A percentile compares a stretch with the other conserved stretches of the same genome.
Evolutionary conservation across 2,329 filamentous ascomycete genomes (phyloP).

Genomic region (Monosporascus sp.): DNA sequence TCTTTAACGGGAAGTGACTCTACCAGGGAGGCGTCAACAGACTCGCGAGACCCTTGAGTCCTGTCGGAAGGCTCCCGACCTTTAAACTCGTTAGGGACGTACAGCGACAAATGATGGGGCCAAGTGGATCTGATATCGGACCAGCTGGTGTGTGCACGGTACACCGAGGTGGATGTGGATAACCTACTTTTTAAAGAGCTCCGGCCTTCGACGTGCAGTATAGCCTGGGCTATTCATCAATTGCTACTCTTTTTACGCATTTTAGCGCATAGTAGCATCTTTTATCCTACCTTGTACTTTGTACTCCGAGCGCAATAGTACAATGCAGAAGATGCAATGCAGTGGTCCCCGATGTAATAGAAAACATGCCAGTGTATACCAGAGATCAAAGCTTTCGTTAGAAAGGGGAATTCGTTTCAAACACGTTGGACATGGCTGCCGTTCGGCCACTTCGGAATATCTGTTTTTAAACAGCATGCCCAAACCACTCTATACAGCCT

Average conservation of each 20-base stretch:
- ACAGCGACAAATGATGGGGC: not conserved
- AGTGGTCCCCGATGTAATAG: not conserved
- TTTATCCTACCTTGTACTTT: too few relatives aligned
- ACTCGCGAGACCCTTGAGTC: not conserved
- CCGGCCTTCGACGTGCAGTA: not conserved
- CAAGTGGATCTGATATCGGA: not conserved
- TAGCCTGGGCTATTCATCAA: too few relatives aligned
- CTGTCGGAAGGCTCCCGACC: not conserved
- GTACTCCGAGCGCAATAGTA: too few relatives aligned
- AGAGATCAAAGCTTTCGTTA: not conserved
- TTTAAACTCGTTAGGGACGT: not conserved
- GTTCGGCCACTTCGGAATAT: not conserved
- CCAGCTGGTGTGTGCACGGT: not conserved
- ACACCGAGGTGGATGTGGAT: too few relatives aligned
- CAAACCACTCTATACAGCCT: not conserved
- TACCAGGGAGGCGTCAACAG: not conserved
- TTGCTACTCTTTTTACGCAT: too few relatives aligned
- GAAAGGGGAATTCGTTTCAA: not conserved
- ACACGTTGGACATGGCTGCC: not conserved
- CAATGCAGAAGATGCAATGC: too few relatives aligned
- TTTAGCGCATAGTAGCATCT: too few relatives aligned
- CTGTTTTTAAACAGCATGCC: not conserved
- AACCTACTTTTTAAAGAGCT: not conserved
- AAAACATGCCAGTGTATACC: not conserved
- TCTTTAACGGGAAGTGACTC: not conserved